Evolutionary conservation across 495 filamentous ascomycete species (phyloP), one percentile per base, ranked within the genome.

Genomic region (Trichoderma gamsii): DNA sequence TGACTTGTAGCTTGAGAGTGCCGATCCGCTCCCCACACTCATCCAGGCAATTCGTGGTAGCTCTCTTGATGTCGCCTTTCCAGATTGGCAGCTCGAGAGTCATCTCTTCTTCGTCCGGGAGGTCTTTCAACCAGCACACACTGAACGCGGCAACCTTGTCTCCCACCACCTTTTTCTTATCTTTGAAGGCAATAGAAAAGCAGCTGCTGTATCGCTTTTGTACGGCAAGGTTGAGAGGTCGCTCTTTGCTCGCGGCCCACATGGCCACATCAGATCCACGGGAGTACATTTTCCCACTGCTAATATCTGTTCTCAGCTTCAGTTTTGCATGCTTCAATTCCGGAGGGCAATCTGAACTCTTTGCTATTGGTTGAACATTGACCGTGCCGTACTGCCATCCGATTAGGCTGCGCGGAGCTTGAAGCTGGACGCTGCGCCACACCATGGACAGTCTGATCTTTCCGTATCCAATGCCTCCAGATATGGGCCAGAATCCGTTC

Each of bases 331-430:
- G 68, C 21, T 73, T 69, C 4, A 89, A 71, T 6, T 81, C 78
- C 4, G 79, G 64, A 0, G 80, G 75, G 0, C 87, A 66, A 25
- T 79, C 78, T 6, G 66, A 70, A 27, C 32, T 51, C 69, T 71
- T 77, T 21, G 73, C 66, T 69, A 76, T 75, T 9, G 82, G 73
- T 7, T 73, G 66, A 25, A 91, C 79, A 67, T 89, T 86, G 1
- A 91, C 66, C 1, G 88, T 89, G 3, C 89, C 89, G 67, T 86
- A 88, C 13, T 89, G 83, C 84, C 88, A 88, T 0, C 89, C 89
- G 1, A 84, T 76, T 27, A 89, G 74, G 51, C 83, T 77, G 43
- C 71, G 73, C 1, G 83, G 84, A 16, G 86, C 73, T 59, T 87
- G 78, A 16, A 88, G 70, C 66, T 89, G 80, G 25, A 90, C 81